phyloP scores from a whole-genome alignment of 2,329 filamentous ascomycete genomes.

The Verticillium klebahnii region DNA sequence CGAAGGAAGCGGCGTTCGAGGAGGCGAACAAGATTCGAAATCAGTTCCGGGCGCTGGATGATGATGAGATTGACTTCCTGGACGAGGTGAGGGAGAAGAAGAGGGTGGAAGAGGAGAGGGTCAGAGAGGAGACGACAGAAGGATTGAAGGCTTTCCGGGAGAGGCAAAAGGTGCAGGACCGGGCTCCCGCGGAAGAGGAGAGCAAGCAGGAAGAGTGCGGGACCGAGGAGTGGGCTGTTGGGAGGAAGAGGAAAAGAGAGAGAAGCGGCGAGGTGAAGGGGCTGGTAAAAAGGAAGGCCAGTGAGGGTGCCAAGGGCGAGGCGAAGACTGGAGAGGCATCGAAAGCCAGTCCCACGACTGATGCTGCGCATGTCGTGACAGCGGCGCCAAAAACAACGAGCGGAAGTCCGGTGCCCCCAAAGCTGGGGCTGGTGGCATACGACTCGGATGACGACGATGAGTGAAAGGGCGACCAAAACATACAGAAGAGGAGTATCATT shows the following conservation, averaged over 20 bases:
- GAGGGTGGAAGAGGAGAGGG: conserved; percentile 48
- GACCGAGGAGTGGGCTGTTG: conserved; percentile 14
- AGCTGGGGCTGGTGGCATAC: conserved; percentile 47
- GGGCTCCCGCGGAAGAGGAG: conserved; percentile 13
- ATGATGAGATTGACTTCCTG: conserved; percentile 74
- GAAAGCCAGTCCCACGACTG: background rate
- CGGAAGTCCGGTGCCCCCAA: conserved; percentile 16
- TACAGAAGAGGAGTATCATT: background rate
- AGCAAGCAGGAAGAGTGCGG: conserved; percentile 26
- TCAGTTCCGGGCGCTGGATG: conserved; percentile 73
- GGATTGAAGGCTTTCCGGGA: conserved; percentile 51
- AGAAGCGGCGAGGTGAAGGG: conserved; percentile 24
- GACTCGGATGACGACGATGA: conserved; percentile 46
- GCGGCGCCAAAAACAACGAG: background rate
- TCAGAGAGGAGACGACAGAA: conserved; percentile 51
- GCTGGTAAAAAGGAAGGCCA: conserved; percentile 6
- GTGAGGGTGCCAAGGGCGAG: background rate
- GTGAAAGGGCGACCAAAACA: background rate
- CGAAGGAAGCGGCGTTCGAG: conserved; percentile 79
- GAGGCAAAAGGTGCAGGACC: conserved; percentile 32
- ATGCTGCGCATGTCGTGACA: background rate
- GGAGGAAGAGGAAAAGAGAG: conserved; percentile 32
- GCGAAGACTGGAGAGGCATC: background rate
- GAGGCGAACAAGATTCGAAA: conserved; percentile 67
- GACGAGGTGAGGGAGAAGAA: conserved; percentile 50